Percentiles rank a stretch among this genome's conserved stretches.
These are phyloP conservation scores for Spathaspora girioi DNA, from an alignment of 805 yeast species.

Conservation along the genomic window DNA sequence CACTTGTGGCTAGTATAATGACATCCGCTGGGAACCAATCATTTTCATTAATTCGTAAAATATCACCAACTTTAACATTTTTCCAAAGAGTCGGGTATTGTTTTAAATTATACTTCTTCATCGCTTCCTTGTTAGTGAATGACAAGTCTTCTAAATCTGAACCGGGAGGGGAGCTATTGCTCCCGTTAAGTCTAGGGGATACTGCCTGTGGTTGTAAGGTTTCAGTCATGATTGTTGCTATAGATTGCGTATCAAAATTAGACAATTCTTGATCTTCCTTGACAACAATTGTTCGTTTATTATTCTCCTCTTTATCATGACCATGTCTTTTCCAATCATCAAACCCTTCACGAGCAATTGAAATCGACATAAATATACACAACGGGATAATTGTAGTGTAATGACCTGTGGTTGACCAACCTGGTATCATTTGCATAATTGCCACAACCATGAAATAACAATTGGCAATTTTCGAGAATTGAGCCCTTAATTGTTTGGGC, in stretches of 20 bases:
- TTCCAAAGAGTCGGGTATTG: conserved; percentile 57
- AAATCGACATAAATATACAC: conserved; percentile 78
- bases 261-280: conserved; percentile 27
- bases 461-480: conserved; percentile 90
- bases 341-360: conserved; percentile 88
- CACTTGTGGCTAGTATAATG: conserved; percentile 63
- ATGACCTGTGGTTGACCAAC: conserved; percentile 96
- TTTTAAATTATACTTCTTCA: conserved; percentile 30
- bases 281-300: conserved; percentile 28
- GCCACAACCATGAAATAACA: conserved; percentile 87
- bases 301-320: conserved; percentile 83
- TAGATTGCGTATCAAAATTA: conserved; percentile 33
- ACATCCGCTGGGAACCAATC: conserved; percentile 97
- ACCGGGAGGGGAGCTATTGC: background rate
- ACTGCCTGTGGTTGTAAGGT: conserved; percentile 9
- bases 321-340: conserved; percentile 89
- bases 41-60: conserved; percentile 66
- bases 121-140: conserved; percentile 12
- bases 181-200: background rate
- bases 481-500: conserved; percentile 86
- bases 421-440: conserved; percentile 90
- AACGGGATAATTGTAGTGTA: conserved; percentile 92
- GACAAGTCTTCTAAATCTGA: conserved; percentile 3
- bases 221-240: conserved; percentile 36
- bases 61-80: conserved; percentile 81